Conservation (phyloP, 257 asterid species). For the Echites panduratus region DNA sequence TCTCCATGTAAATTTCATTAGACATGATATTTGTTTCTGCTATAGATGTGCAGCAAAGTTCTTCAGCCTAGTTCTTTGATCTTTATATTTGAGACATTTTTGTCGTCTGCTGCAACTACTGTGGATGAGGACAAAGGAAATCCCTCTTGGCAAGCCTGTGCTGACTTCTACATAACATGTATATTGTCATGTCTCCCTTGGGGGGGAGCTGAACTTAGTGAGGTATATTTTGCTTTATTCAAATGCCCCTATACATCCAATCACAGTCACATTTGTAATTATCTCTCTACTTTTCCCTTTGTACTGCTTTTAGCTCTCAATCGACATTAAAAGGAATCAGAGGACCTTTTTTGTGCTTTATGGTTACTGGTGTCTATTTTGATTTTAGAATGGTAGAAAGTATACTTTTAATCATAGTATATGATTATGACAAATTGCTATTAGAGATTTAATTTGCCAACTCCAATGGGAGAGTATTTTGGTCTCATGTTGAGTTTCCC, state of each 20-base stretch:
- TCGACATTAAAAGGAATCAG: neutral
- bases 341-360: neutral
- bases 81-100: slow-evolving; percentile 71
- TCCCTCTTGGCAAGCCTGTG: slow-evolving; percentile 98
- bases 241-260: neutral
- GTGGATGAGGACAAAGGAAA: slow-evolving; percentile 97
- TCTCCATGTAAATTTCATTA: neutral
- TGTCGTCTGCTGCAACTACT: slow-evolving; percentile 93
- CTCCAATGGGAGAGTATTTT: neutral
- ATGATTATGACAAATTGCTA: neutral
- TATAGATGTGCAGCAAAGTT: slow-evolving; percentile 99
- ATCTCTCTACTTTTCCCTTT: neutral
- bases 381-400: neutral
- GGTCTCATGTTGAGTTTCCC: neutral
- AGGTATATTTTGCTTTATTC: slow-evolving; percentile 36
- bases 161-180: slow-evolving; percentile 86
- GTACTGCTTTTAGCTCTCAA: neutral
- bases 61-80: slow-evolving; percentile 79
- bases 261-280: neutral
- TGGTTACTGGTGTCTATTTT: neutral
- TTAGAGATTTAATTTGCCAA: neutral
- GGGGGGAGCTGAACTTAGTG: slow-evolving; percentile 97
- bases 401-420: neutral
- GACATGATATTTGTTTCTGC: slow-evolving; percentile 6
- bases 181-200: slow-evolving; percentile 92